A percentile compares a stretch with the other conserved stretches of the same genome.
Conservation (phyloP, 2,329 filamentous ascomycete genomes). For the Trichoderma asperellum region DNA sequence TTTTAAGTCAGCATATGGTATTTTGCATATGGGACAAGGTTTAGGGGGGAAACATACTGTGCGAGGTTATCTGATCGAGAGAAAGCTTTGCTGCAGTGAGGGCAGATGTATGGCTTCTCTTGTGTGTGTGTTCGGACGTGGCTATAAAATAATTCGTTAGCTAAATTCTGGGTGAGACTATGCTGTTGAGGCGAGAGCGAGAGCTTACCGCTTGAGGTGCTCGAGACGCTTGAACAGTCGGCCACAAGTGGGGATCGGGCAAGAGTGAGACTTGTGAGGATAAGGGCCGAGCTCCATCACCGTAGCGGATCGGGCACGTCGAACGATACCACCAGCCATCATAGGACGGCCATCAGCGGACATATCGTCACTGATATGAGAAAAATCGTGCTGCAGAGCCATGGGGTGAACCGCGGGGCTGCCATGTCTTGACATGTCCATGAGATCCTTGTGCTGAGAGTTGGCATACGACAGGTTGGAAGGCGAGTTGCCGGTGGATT, state of each 20-base stretch:
- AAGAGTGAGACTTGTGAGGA: constrained; percentile 96
- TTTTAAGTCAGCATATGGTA: constrained; percentile 30
- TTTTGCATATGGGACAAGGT: constrained; percentile 32
- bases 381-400: constrained; percentile 72
- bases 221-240: constrained; percentile 98
- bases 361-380: constrained; percentile 66
- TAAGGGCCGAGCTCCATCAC: constrained; percentile 97
- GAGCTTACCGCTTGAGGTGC: constrained; percentile 92
- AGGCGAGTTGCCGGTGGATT: constrained; percentile 77
- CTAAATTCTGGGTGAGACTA: too few species aligned
- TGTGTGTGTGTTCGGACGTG: constrained; percentile 99
- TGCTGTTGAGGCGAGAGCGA: neutral
- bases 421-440: constrained; percentile 84
- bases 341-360: constrained; percentile 52
- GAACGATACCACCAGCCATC: constrained; percentile 76
- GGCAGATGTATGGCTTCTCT: constrained; percentile 97
- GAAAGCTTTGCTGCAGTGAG: constrained; percentile 97
- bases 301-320: constrained; percentile 89
- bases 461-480: constrained; percentile 75
- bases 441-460: constrained; percentile 74
- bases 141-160: constrained; percentile 53
- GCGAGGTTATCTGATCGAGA: constrained; percentile 98
- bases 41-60: constrained; percentile 67
- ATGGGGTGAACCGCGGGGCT: constrained; percentile 75
- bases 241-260: constrained; percentile 97